phyloP scores from a whole-genome alignment of 768 basidiomycete species.

The Hortiboletus campestris region DNA sequence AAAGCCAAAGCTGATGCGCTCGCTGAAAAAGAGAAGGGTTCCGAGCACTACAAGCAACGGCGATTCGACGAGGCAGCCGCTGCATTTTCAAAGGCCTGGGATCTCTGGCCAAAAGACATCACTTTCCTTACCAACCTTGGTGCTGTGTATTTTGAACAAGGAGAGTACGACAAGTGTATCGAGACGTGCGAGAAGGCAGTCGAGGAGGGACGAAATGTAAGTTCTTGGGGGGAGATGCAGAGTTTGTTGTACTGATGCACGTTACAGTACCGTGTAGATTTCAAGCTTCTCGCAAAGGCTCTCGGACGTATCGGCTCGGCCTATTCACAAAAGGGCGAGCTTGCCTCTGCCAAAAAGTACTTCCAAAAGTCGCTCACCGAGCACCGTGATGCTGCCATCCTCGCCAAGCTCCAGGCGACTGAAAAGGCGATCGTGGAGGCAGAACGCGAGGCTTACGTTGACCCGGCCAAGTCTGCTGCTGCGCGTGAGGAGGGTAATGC shows the following conservation, averaged over 20 bases:
- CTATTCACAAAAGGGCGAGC: slow-evolving; percentile 78
- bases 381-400: slow-evolving; percentile 91
- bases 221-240: slow-evolving; percentile 14
- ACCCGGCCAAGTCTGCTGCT: slow-evolving; percentile 75
- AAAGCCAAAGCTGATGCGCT: slow-evolving; percentile 75
- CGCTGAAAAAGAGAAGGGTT: slow-evolving; percentile 75
- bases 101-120: slow-evolving; percentile 88
- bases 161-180: slow-evolving; percentile 87
- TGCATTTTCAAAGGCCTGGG: slow-evolving; percentile 88
- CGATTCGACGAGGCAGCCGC: slow-evolving; percentile 75
- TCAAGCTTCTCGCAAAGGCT: slow-evolving; percentile 93
- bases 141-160: slow-evolving; percentile 95
- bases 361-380: slow-evolving; percentile 93
- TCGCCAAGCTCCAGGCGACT: slow-evolving; percentile 83
- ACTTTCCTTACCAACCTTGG: slow-evolving; percentile 87
- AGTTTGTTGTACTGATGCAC: not conserved
- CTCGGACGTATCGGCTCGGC: slow-evolving; percentile 86
- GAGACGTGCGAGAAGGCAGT: slow-evolving; percentile 94
- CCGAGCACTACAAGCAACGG: slow-evolving; percentile 82
- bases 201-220: slow-evolving; percentile 83
- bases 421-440: slow-evolving; percentile 78
- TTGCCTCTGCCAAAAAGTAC: slow-evolving; percentile 78
- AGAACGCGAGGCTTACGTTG: slow-evolving; percentile 81
- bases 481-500: slow-evolving; percentile 93
- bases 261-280: slow-evolving; percentile 79